These are phyloP conservation scores for Salix viminalis DNA, from an alignment of 345 rosid species.

Conservation along the genomic window DNA sequence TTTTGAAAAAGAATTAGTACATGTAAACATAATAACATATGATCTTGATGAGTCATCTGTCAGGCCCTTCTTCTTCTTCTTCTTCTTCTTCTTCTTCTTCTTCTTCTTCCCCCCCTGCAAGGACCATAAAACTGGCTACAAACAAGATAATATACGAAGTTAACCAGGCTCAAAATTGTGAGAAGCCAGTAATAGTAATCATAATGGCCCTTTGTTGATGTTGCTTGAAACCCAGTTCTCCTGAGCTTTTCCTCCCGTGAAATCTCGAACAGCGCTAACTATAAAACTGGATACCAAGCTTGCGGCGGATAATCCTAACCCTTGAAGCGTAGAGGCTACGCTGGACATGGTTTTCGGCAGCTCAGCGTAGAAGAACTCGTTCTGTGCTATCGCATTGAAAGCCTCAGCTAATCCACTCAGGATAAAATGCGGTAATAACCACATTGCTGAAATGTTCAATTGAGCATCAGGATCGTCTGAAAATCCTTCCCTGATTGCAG, in stretches of 20 bases:
- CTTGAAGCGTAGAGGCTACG: conserved; percentile 33
- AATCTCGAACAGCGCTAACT: no score
- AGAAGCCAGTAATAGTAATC: conserved; percentile 74
- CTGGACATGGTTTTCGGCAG: conserved; percentile 76
- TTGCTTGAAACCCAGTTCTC: conserved; percentile 62
- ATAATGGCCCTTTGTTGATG: conserved; percentile 61
- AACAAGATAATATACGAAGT: conserved; percentile 14
- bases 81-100: no score
- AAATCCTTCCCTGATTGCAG: conserved; percentile 34
- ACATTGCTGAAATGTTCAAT: conserved; percentile 54
- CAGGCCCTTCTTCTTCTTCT: conserved; percentile 21
- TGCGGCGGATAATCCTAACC: no score
- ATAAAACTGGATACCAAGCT: no score
- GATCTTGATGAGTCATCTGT: no score
- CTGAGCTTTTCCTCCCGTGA: conserved; percentile 40
- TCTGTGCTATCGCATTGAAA: conserved; percentile 60
- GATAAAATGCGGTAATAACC: conserved; percentile 61
- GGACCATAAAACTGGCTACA: no score
- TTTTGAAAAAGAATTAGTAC: no score
- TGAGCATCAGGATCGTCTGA: conserved; percentile 7
- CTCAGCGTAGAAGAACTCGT: conserved; percentile 71
- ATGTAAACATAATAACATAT: no score
- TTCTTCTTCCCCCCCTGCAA: no score
- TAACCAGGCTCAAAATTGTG: conserved; percentile 35
- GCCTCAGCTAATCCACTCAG: conserved; percentile 69